phyloP scores from a whole-genome alignment of 179 eudicot genomes.

The Heliamphora pulchella region DNA sequence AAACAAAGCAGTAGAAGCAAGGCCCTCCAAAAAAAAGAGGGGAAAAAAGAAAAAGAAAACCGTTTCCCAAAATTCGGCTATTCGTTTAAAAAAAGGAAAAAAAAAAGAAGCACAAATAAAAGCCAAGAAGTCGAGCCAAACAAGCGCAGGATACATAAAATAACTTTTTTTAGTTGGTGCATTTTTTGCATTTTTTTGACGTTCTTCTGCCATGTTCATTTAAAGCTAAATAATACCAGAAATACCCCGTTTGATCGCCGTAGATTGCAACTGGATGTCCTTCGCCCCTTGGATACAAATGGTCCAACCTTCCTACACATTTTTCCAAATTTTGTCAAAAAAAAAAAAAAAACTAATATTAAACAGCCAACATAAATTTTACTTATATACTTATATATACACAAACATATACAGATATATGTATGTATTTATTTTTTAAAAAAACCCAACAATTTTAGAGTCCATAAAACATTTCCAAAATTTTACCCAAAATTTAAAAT shows the following conservation, averaged over 20 bases:
- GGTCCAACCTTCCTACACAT: background rate
- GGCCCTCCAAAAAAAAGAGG: too few species aligned
- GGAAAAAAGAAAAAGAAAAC: background rate
- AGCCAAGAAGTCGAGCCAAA: too few species aligned
- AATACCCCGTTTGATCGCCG: background rate
- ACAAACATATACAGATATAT: too few species aligned
- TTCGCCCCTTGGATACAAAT: background rate
- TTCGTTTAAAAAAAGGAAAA: background rate
- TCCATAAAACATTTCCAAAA: too few species aligned
- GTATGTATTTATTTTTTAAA: too few species aligned
- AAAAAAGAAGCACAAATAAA: background rate
- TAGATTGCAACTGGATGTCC: background rate
- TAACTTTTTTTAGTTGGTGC: background rate
- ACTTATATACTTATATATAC: too few species aligned
- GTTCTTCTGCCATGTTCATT: background rate
- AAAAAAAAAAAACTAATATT: background rate
- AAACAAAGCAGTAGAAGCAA: background rate
- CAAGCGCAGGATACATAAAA: too few species aligned
- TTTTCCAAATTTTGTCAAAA: background rate
- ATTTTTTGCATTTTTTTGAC: background rate
- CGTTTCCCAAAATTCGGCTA: background rate
- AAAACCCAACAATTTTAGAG: too few species aligned
- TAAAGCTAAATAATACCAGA: background rate
- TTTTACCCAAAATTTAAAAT: too few species aligned
- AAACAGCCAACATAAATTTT: background rate